Evolutionary conservation across 179 eudicot species (phyloP).

Genomic region (Vitellaria paradoxa): DNA sequence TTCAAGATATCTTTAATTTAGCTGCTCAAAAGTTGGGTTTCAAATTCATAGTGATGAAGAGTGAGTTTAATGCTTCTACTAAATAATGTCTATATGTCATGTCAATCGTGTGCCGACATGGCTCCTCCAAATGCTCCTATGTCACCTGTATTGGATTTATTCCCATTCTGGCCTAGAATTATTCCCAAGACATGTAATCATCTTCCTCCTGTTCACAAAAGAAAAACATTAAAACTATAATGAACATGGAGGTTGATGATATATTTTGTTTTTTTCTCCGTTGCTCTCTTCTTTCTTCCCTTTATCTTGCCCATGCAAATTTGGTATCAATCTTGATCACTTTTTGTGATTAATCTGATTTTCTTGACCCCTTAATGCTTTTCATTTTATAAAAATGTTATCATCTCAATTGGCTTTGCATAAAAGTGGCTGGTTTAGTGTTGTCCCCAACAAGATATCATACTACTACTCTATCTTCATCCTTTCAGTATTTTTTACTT

Average conservation of each 20-base stretch:
- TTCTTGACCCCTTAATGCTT: not conserved
- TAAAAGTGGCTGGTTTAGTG: not conserved
- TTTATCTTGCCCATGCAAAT: not conserved
- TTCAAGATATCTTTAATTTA: slow-evolving; percentile 69
- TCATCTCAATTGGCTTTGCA: slow-evolving; percentile 3
- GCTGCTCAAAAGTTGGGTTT: slow-evolving; percentile 90
- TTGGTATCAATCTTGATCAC: not conserved
- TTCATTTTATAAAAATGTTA: not conserved
- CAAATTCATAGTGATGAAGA: slow-evolving; percentile 53
- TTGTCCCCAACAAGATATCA: not conserved
- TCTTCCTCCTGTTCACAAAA: not conserved
- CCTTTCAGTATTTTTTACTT: slow-evolving; percentile 15
- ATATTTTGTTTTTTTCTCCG: not conserved
- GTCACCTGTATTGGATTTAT: slow-evolving; percentile 5
- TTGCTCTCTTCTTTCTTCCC: not conserved
- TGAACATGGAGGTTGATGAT: not conserved
- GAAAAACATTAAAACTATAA: not conserved
- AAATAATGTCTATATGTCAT: not conserved
- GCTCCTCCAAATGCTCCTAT: not conserved
- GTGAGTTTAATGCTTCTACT: slow-evolving; percentile 34
- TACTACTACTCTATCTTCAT: not conserved
- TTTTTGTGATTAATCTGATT: slow-evolving; percentile 5
- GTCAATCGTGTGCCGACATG: not conserved
- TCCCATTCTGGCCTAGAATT: not conserved
- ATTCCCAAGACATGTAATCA: not conserved